Evolutionary conservation across 2,329 filamentous ascomycete genomes (phyloP).

Genomic region (Trichocomaceae sp.): DNA sequence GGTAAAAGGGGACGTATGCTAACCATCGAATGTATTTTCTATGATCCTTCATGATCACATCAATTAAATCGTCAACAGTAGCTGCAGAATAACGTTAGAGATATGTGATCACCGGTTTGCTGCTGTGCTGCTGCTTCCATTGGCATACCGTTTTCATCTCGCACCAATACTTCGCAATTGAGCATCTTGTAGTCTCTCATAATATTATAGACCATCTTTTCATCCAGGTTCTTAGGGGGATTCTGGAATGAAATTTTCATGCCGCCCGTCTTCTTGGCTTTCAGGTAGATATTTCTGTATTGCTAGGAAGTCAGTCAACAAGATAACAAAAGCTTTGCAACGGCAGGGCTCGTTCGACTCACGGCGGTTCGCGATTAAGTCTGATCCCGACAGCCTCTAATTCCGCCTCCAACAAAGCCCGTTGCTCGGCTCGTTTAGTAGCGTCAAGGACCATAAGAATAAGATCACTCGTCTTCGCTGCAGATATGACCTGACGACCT

Average conservation of each 20-base stretch:
- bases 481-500: constrained; percentile 92
- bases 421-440: constrained; percentile 91
- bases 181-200: constrained; percentile 97
- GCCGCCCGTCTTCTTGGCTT: constrained; percentile 88
- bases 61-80: constrained; percentile 97
- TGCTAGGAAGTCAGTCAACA: not conserved
- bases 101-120: not conserved
- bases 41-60: constrained; percentile 99
- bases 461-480: constrained; percentile 95
- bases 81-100: constrained; percentile 39
- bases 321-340: not conserved
- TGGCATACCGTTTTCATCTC: constrained; percentile 69
- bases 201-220: constrained; percentile 98
- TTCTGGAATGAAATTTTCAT: constrained; percentile 97
- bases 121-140: not conserved
- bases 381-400: constrained; percentile 92
- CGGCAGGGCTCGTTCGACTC: constrained; percentile 31
- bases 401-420: constrained; percentile 81
- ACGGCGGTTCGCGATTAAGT: constrained; percentile 86
- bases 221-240: constrained; percentile 84
- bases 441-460: constrained; percentile 96
- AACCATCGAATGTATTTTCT: constrained; percentile 85
- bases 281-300: constrained; percentile 87
- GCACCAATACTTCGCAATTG: constrained; percentile 91
- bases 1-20: constrained; percentile 23